phyloP scores from a whole-genome alignment of 2,329 filamentous ascomycete genomes.

The Talaromyces rugulosus region DNA sequence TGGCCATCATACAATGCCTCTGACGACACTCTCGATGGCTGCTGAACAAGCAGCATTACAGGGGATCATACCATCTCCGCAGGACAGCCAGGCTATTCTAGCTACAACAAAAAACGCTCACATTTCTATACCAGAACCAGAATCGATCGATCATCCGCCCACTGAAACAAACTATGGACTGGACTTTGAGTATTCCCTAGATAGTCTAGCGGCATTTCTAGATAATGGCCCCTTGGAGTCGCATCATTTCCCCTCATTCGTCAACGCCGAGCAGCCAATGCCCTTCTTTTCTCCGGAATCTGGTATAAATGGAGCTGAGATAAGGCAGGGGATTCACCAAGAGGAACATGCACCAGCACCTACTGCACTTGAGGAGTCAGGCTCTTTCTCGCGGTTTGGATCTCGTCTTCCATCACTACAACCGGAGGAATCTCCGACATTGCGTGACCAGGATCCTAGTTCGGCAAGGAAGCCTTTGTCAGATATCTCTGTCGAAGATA shows the following conservation, averaged over 20 bases:
- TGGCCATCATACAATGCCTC: slow-evolving; percentile 25
- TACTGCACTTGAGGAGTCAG: slow-evolving; percentile 12
- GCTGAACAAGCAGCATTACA: slow-evolving; percentile 24
- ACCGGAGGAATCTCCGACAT: slow-evolving; percentile 28
- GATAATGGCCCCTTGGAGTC: slow-evolving; percentile 34
- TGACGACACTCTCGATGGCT: slow-evolving; percentile 38
- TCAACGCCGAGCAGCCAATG: slow-evolving; percentile 39
- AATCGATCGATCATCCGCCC: background rate
- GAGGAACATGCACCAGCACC: background rate
- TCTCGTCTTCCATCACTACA: slow-evolving; percentile 37
- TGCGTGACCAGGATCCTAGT: slow-evolving; percentile 1
- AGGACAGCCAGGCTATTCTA: background rate
- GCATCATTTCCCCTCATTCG: slow-evolving; percentile 36
- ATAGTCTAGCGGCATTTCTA: slow-evolving; percentile 22
- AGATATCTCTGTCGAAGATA: slow-evolving; percentile 31
- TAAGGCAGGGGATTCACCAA: background rate
- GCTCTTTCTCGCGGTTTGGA: slow-evolving; percentile 34
- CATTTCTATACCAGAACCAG: background rate
- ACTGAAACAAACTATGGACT: background rate
- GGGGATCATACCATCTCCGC: slow-evolving; percentile 2
- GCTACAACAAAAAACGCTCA: background rate
- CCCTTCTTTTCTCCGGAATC: slow-evolving; percentile 40
- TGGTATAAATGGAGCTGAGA: slow-evolving; percentile 26
- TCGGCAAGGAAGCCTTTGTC: slow-evolving; percentile 21
- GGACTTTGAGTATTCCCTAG: slow-evolving; percentile 20